Evolutionary conservation across 1,139 yeast species (phyloP), one percentile per base, ranked within the genome.

Genomic region (Sugiyamaella sp.): DNA sequence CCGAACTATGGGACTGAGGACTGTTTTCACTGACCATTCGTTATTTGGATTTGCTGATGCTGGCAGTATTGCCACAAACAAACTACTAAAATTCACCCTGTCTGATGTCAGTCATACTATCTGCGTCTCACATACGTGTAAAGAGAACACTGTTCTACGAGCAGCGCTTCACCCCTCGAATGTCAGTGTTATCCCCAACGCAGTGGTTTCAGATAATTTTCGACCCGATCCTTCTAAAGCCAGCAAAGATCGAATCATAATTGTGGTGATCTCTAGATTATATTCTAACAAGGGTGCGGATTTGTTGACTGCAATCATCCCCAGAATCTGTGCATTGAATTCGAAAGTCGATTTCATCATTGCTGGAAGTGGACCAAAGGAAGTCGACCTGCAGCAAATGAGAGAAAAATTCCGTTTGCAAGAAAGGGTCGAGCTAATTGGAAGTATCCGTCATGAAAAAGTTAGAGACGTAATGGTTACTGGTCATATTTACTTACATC

Each of bases 261-360:
- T 93, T 16, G 96, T 95, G 32, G 95, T 90, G 17, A 93, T 95
- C 19, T 88, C 97, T 2, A 75, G 99, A 60, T 74, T 95, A 25
- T 95, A 88, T 66, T 95, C 95, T n/a, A 95, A 95, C 68, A 95
- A 95, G 68, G 99, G 99, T 21, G 95, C 96, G 0, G 99, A 91
- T 66, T 74, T 95, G 24, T 73, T 95, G 22, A 85, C 88, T 1
- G 95, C 93, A 0, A 80, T 90, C 12, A 87, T 95, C 22, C 99
- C 99, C 0, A 74, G 84, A 42, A 85, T 95, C 2, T 93, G 99
- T 66, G 67, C 74, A 4, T 70, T 74, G 9, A 80, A 85, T 57
- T 78, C 82, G 0, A 79, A 81, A 9, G 95, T 90, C 1, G 80
- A 82, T 52, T 91, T 95, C 63, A 71, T 91, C 4, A 83, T 95